These are phyloP conservation scores for Obelidium mucronatum DNA, from an alignment of 192 early-diverging fungal species.

Conservation along the genomic window DNA sequence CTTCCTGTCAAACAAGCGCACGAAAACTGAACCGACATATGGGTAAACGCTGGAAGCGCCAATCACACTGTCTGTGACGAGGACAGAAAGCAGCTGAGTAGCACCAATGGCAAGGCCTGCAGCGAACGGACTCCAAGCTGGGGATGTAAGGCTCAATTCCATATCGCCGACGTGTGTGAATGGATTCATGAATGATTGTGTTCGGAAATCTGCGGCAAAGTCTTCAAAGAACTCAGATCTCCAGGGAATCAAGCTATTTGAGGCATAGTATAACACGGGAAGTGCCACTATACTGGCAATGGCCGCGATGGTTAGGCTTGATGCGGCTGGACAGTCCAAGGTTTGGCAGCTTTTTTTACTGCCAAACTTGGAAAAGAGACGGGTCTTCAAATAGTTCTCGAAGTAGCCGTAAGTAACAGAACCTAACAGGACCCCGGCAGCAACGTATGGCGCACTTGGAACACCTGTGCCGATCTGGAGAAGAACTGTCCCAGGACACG, in stretches of 20 bases:
- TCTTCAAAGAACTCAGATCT: neutral
- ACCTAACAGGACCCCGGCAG: conserved; percentile 29
- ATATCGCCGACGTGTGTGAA: neutral
- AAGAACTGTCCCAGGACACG: conserved; percentile 47
- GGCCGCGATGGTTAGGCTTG: neutral
- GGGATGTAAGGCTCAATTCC: neutral
- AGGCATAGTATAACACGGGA: neutral
- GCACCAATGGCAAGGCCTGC: conserved; percentile 32
- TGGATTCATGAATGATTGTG: neutral
- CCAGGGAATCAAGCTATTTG: conserved; percentile 26
- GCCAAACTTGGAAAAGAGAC: conserved; percentile 12
- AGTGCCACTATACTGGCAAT: neutral
- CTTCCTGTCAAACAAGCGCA: conserved; percentile 28
- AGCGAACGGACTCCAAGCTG: conserved; percentile 40
- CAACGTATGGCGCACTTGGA: neutral
- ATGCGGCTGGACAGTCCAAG: conserved; percentile 11
- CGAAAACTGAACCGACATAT: conserved; percentile 22
- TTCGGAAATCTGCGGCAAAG: neutral
- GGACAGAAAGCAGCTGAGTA: conserved; percentile 29
- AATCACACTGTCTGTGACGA: conserved; percentile 5
- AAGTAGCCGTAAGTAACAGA: conserved; percentile 38
- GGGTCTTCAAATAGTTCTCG: conserved; percentile 14
- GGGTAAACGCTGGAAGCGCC: conserved; percentile 35
- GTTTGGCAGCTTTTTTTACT: neutral
- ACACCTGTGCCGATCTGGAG: conserved; percentile 42